These are phyloP conservation scores for Magnolia kwangsiensis DNA, from an alignment of 164 flowering plant species.

Conservation along the genomic window DNA sequence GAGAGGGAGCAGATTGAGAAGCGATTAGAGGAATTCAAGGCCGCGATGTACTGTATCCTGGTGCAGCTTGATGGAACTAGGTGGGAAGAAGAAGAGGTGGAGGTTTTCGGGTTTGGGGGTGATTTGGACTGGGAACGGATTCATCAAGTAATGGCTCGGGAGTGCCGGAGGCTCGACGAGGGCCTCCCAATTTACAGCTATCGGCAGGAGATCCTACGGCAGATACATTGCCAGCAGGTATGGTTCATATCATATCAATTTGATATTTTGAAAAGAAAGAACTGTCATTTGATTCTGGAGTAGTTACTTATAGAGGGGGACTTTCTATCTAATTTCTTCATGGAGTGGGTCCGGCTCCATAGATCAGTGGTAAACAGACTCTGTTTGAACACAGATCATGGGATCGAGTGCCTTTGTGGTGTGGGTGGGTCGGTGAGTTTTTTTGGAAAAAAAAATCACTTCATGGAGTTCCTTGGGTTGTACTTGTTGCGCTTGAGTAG, in stretches of 20 bases:
- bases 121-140: slow-evolving; percentile 44
- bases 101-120: slow-evolving; percentile 24
- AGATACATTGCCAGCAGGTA: slow-evolving; percentile 56
- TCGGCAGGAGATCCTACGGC: slow-evolving; percentile 42
- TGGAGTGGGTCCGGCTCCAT: neutral
- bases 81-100: slow-evolving; percentile 18
- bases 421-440: no score
- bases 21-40: slow-evolving; percentile 55
- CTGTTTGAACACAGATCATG: no score
- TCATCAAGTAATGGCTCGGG: slow-evolving; percentile 47
- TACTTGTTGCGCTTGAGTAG: no score
- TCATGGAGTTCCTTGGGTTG: no score
- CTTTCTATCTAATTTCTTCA: neutral
- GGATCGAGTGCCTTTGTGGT: no score
- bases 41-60: slow-evolving; percentile 48
- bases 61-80: slow-evolving; percentile 31
- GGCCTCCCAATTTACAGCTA: slow-evolving; percentile 66
- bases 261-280: neutral
- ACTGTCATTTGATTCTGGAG: neutral
- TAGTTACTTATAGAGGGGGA: neutral
- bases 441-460: no score
- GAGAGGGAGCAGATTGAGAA: slow-evolving; percentile 42
- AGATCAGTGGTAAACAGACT: neutral
- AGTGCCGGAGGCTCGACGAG: slow-evolving; percentile 58
- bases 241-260: neutral